Evolutionary conservation across 2,329 filamentous ascomycete species (phyloP), one percentile per base, ranked within the genome.

Genomic region (Aspergillus sp.): DNA sequence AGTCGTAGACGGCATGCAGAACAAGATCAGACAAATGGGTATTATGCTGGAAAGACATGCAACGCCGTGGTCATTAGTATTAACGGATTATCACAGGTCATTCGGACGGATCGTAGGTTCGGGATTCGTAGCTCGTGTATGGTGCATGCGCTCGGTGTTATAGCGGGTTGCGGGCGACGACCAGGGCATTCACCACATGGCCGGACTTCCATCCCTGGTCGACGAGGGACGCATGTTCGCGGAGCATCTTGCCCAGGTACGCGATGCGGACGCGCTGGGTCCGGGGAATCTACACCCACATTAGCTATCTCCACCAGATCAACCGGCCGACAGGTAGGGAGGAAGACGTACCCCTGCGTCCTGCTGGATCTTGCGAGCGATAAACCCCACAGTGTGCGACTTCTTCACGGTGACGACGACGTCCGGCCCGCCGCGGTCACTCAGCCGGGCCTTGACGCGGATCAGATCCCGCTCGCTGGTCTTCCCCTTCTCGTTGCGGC

Each of bases 181-280:
- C 83, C 53, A 94, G 77, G 19, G 87, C 91, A 67, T 92, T 94
- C 50, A 96, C 74, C 31, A 94, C 78, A 65, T 94, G 82, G 32
- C 85, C 88, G 55, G 82, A 79, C 62, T 85, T 82, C 88, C 89
- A 96, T 45, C 88, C 88, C 61, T 94, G 88, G 3, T 81, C 80
- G 42, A 77, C 71, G 16, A 96, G 71, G 1, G 86, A 80, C 17
- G 82, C 68, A 49, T 80, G 79, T 58, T 93, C 89, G 58, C 86
- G 85, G 43, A 96, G 80, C 47, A 92, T 83, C 67, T 86, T 90
- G 60, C 92, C 92, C 71, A 94, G 81, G 69, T 96, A 95, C 17
- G 85, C 86, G 54, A 96, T 81, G 49, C 84, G 84, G 47, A 96
- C 77, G 45, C 78, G 81, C 56, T 83, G 84, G 42, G 75, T 76